Evolutionary conservation across 73 alveolate species (phyloP).

Genomic region (Tetrahymena thermophila): DNA sequence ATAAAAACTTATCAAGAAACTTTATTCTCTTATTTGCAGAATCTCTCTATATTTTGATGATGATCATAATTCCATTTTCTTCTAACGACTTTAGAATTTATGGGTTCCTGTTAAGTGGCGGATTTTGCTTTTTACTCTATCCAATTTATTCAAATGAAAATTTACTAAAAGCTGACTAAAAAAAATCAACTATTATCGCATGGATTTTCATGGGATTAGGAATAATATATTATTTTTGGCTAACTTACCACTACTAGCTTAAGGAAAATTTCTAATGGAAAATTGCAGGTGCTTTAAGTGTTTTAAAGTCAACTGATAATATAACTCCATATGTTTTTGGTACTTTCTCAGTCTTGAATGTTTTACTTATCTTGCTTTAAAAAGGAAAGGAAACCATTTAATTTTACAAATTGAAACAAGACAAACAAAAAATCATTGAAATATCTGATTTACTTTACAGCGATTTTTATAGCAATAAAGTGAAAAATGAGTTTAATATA

Average conservation of each 20-base stretch:
- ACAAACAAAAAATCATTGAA: background rate
- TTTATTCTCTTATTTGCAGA: background rate
- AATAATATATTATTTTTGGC: background rate
- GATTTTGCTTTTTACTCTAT: background rate
- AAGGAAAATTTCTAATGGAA: no score
- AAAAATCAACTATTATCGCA: background rate
- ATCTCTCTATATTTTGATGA: background rate
- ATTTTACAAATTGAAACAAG: background rate
- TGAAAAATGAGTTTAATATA: background rate
- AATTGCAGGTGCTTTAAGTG: no score
- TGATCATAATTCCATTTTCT: background rate
- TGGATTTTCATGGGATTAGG: background rate
- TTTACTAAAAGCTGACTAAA: no score
- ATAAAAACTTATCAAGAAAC: background rate
- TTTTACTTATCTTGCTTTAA: no score
- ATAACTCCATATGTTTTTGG: background rate
- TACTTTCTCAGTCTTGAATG: background rate
- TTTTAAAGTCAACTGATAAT: background rate
- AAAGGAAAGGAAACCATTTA: background rate
- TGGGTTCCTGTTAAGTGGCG: background rate
- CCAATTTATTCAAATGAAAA: background rate
- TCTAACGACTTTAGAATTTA: background rate
- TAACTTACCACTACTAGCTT: background rate
- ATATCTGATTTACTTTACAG: background rate
- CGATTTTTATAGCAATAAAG: no score